Conservation (phyloP, 192 early-diverging fungal species). For the Podila epicladia region DNA sequence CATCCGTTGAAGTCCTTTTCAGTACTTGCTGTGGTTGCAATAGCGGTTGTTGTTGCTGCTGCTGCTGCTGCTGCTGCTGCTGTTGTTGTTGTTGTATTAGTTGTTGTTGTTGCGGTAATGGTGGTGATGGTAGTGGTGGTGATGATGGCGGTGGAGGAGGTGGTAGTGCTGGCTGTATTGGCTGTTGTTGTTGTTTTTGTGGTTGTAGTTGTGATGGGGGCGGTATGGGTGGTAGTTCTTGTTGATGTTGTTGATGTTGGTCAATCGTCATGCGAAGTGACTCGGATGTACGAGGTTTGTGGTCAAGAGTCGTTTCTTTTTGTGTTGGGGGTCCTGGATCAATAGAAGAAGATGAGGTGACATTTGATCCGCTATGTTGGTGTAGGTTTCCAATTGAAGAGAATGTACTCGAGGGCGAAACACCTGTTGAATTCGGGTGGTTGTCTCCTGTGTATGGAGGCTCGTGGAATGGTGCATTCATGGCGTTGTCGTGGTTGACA, state of each 20-base stretch:
- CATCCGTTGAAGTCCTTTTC: neutral
- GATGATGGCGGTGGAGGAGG: too few species aligned
- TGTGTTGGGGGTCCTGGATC: neutral
- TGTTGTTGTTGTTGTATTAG: too few species aligned
- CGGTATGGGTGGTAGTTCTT: neutral
- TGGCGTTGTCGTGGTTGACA: neutral
- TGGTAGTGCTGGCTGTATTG: too few species aligned
- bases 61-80: too few species aligned
- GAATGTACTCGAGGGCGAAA: slow-evolving; percentile 24
- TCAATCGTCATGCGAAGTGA: neutral
- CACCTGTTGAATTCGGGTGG: neutral
- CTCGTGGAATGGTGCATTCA: slow-evolving; percentile 2
- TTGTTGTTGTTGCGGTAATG: too few species aligned
- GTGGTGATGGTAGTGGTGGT: too few species aligned
- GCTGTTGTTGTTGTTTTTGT: too few species aligned
- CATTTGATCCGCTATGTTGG: neutral
- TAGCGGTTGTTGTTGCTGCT: too few species aligned
- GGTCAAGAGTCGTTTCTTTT: slow-evolving; percentile 1
- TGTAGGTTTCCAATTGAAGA: slow-evolving; percentile 9
- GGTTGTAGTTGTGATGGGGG: too few species aligned
- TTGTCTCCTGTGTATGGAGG: slow-evolving; percentile 10
- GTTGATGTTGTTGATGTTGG: neutral
- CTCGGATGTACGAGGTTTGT: neutral
- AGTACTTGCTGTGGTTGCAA: too few species aligned
- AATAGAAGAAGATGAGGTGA: slow-evolving; percentile 9